Conservation (phyloP, 2,329 filamentous ascomycete genomes). For the Kalmusia sp. region DNA sequence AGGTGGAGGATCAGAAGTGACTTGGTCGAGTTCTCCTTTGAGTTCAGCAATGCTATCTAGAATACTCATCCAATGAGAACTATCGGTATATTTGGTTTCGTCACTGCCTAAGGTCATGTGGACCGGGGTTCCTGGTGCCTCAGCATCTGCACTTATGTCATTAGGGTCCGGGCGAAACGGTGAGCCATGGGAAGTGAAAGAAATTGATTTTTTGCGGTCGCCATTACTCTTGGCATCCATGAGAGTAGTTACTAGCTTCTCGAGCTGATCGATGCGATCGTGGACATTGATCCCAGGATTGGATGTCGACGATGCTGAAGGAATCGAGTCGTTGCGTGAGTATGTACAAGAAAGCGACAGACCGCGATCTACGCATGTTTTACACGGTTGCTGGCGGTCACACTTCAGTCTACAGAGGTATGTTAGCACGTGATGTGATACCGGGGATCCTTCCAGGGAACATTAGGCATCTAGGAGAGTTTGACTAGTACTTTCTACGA, state of each 20-base stretch:
- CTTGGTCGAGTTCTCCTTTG: constrained; percentile 38
- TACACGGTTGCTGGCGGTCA: constrained; percentile 46
- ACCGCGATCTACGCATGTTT: constrained; percentile 44
- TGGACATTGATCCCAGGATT: constrained; percentile 40
- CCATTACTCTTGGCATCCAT: constrained; percentile 35
- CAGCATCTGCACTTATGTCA: constrained; percentile 18
- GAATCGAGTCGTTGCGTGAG: constrained; percentile 24
- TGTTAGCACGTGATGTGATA: constrained; percentile 20
- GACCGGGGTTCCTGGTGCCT: constrained; percentile 33
- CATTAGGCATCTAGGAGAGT: background rate
- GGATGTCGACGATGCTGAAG: constrained; percentile 25
- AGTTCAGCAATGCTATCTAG: constrained; percentile 46
- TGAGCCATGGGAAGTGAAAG: background rate
- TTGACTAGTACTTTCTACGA: constrained; percentile 18
- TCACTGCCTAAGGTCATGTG: constrained; percentile 37
- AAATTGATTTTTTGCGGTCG: background rate
- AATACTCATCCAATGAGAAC: constrained; percentile 47
- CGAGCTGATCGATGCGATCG: constrained; percentile 46
- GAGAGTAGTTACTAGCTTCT: constrained; percentile 43
- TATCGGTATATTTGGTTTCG: constrained; percentile 39
- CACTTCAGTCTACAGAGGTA: constrained; percentile 37
- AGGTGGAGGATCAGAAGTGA: constrained; percentile 30
- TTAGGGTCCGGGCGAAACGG: constrained; percentile 14
- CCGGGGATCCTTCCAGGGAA: background rate
- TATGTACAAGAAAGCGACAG: constrained; percentile 44